Evolutionary conservation across 2,329 filamentous ascomycete genomes (phyloP).

Genomic region (Trichoderma endophyticum): DNA sequence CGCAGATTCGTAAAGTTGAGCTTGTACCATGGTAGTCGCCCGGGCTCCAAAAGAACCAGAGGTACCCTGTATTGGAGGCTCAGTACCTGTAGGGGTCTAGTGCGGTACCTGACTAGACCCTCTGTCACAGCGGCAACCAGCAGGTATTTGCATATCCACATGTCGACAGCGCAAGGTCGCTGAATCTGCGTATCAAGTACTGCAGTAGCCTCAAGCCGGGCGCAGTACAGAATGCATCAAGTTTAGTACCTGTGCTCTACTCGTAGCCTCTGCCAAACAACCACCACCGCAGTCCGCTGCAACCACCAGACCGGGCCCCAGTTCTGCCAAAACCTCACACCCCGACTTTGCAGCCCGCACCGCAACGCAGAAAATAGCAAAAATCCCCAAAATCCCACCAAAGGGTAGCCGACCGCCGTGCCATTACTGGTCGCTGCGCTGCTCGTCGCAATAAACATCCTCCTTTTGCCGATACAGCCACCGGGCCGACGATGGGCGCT

Average conservation of each 20-base stretch:
- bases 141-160: conserved; percentile 1
- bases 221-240: not conserved
- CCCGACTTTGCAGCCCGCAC: conserved; percentile 9
- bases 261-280: not conserved
- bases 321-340: conserved; percentile 14
- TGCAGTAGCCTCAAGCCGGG: conserved; percentile 2
- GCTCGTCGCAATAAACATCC: not conserved
- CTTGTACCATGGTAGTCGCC: not conserved
- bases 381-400: not conserved
- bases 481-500: conserved; percentile 34
- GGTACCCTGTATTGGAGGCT: not conserved
- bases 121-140: not conserved
- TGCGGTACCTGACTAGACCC: not conserved
- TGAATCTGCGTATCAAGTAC: not conserved
- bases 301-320: conserved; percentile 2
- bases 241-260: not conserved
- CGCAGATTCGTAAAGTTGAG: not conserved
- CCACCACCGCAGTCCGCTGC: conserved; percentile 6
- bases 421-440: conserved; percentile 7
- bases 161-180: not conserved
- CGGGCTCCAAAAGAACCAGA: not conserved
- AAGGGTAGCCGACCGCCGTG: conserved; percentile 1
- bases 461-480: conserved; percentile 9
- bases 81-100: not conserved
- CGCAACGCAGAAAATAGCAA: not conserved